Percentiles rank a stretch among this genome's conserved stretches.
Evolutionary conservation across 164 flowering plant species (phyloP).

Genomic region (Echeveria elegans): DNA sequence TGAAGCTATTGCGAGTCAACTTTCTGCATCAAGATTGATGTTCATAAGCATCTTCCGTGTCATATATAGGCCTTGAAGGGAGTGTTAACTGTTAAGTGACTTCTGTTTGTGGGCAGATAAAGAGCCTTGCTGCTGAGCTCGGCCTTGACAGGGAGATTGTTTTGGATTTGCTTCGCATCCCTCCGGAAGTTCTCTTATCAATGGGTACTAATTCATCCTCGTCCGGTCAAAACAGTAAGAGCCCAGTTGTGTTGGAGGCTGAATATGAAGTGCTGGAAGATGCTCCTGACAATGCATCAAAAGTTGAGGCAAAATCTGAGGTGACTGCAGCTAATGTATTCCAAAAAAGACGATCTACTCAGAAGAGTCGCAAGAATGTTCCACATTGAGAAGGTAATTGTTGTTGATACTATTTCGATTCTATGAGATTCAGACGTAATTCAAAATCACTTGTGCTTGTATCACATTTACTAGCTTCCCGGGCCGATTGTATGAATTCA

Average conservation of each 20-base stretch:
- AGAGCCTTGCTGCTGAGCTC: slow-evolving; percentile 75
- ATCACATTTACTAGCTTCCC: background rate
- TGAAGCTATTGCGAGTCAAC: no score
- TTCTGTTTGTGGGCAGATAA: slow-evolving; percentile 41
- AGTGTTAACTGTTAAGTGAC: background rate
- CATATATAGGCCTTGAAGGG: no score
- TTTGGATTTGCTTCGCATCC: slow-evolving; percentile 79
- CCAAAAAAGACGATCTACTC: background rate
- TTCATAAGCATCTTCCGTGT: no score
- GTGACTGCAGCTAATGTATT: background rate
- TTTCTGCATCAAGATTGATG: no score
- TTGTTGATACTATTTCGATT: background rate
- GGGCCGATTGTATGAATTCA: background rate
- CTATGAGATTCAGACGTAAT: background rate
- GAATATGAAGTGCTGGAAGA: slow-evolving; percentile 1
- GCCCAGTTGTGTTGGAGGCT: slow-evolving; percentile 5
- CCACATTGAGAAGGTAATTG: background rate
- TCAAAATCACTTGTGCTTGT: background rate
- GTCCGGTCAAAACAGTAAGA: background rate
- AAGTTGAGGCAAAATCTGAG: background rate
- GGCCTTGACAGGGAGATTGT: slow-evolving; percentile 87
- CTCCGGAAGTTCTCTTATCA: slow-evolving; percentile 45
- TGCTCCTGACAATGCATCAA: background rate
- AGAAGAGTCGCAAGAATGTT: background rate
- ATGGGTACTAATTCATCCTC: background rate